phyloP scores from a whole-genome alignment of 768 basidiomycete genomes.

The Termitomyces sp. region DNA sequence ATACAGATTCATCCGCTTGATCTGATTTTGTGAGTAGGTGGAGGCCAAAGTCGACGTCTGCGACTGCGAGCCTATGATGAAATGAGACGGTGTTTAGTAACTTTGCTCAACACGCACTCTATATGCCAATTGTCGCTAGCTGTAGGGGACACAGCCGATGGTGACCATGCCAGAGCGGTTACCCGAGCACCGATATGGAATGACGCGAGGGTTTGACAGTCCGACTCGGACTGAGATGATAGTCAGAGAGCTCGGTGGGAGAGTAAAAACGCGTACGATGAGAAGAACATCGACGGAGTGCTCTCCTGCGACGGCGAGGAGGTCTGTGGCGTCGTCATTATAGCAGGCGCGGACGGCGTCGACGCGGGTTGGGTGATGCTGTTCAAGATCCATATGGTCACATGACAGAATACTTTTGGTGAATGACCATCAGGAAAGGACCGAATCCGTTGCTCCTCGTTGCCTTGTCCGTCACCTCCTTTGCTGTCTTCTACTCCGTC shows the following conservation, averaged over 20 bases:
- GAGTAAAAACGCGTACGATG: slow-evolving; percentile 38
- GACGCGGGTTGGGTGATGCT: slow-evolving; percentile 56
- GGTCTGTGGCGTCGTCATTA: slow-evolving; percentile 57
- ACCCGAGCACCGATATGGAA: slow-evolving; percentile 69
- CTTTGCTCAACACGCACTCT: slow-evolving; percentile 42
- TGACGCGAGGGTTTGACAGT: slow-evolving; percentile 50
- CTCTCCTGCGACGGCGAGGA: slow-evolving; percentile 69
- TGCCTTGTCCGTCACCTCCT: slow-evolving; percentile 49
- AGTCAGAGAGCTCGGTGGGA: not conserved
- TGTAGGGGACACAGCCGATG: slow-evolving; percentile 61
- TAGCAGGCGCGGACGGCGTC: slow-evolving; percentile 58
- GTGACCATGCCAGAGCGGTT: slow-evolving; percentile 77
- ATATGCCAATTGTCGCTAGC: slow-evolving; percentile 61
- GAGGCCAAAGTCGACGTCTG: slow-evolving; percentile 63
- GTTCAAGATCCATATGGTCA: slow-evolving; percentile 48
- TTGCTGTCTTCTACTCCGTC: slow-evolving; percentile 50
- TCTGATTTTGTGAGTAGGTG: slow-evolving; percentile 60
- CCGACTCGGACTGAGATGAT: slow-evolving; percentile 31
- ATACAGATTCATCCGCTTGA: slow-evolving; percentile 43
- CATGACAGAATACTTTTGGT: slow-evolving; percentile 5
- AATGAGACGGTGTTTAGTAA: not conserved
- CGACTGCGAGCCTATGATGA: slow-evolving; percentile 52
- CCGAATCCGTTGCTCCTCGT: slow-evolving; percentile 64
- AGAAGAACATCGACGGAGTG: slow-evolving; percentile 67
- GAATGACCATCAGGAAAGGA: slow-evolving; percentile 24